Evolutionary conservation across 139 green algal species (phyloP).

Genomic region (Tetradesmus obliquus): DNA sequence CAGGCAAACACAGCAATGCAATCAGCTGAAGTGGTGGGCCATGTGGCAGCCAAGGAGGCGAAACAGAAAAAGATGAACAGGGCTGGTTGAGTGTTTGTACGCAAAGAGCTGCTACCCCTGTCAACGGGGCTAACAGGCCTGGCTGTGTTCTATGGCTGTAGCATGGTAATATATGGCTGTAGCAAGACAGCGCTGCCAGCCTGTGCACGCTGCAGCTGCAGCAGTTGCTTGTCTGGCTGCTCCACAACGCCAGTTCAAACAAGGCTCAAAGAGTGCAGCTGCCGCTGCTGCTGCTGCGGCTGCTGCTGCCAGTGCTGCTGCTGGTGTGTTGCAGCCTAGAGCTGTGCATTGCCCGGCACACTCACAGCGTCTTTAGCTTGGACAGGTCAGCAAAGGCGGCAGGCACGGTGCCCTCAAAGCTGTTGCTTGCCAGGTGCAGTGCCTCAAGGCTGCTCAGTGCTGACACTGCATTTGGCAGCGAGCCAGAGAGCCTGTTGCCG

Average conservation of each 20-base stretch:
- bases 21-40: too few relatives aligned
- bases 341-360: not conserved
- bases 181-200: not conserved
- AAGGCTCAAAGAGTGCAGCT: not conserved
- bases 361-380: not conserved
- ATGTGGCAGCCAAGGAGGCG: too few relatives aligned
- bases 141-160: too few relatives aligned
- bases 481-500: not conserved
- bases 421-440: not conserved
- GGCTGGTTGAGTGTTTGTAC: too few relatives aligned
- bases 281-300: not conserved
- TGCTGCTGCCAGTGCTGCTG: not conserved
- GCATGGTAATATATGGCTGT: not conserved
- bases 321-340: too few relatives aligned
- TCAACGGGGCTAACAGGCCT: too few relatives aligned
- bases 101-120: too few relatives aligned
- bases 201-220: not conserved
- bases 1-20: too few relatives aligned
- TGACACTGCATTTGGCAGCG: not conserved
- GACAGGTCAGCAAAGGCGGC: not conserved
- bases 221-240: too few relatives aligned
- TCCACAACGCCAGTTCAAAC: too few relatives aligned
- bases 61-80: too few relatives aligned
- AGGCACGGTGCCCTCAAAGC: not conserved
- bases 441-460: not conserved